Evolutionary conservation across 257 asterid genomes (phyloP).

Genomic region (Ligustrum vulgare): DNA sequence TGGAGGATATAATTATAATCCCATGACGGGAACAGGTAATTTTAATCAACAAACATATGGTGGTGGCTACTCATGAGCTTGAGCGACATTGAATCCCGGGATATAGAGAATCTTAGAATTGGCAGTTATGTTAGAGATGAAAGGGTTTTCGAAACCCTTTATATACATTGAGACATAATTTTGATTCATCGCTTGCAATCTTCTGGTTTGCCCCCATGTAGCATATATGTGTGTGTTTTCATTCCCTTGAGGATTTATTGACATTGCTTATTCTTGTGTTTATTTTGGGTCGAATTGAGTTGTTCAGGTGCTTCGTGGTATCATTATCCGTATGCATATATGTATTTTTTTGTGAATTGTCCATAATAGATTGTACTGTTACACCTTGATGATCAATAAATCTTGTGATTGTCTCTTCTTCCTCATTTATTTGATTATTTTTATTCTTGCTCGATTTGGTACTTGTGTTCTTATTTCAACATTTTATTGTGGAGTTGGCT

Average conservation of each 20-base stretch:
- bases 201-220: constrained; percentile 21
- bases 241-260: constrained; percentile 7
- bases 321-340: not conserved
- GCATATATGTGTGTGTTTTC: constrained; percentile 40
- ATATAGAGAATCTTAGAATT: constrained; percentile 12
- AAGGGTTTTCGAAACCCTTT: constrained; percentile 19
- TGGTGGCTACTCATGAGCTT: constrained; percentile 72
- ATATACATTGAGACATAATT: constrained; percentile 25
- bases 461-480: too few relatives aligned
- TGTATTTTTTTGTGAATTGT: not conserved
- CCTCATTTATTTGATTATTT: not conserved
- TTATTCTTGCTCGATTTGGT: not conserved
- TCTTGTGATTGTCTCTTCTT: not conserved
- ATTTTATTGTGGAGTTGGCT: too few relatives aligned
- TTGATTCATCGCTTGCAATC: not conserved
- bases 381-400: not conserved
- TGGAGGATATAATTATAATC: constrained; percentile 55
- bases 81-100: not conserved
- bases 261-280: constrained; percentile 24
- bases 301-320: constrained; percentile 34
- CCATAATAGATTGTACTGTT: not conserved
- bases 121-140: constrained; percentile 26
- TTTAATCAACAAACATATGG: constrained; percentile 72
- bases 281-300: constrained; percentile 36
- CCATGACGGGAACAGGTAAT: constrained; percentile 61